Evolutionary conservation across 2,329 filamentous ascomycete species (phyloP), one percentile per base, ranked within the genome.

Genomic region (Xylaria multiplex): DNA sequence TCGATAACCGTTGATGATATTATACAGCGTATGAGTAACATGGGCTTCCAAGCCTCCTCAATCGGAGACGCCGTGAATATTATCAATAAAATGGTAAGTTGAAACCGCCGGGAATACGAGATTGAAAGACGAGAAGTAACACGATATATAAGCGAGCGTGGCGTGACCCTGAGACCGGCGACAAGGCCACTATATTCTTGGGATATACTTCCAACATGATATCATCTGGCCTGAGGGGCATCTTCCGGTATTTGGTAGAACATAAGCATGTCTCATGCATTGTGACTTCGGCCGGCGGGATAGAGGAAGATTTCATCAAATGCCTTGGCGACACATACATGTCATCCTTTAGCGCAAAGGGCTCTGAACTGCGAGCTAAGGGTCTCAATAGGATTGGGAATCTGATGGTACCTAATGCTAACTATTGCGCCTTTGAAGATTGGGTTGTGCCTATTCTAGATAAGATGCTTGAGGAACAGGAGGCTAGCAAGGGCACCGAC

Each of bases 271-370:
- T 99, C 69, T 96, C 93, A 0, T 92, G 91, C 71, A 93, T 99
- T 74, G 96, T 99, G 67, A 97, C 96, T 27, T 97, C 96, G 0
- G 96, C 96, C 0, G 96, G 96, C 50, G 96, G 96, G 56, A 88
- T 99, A 59, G 96, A 99, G 79, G 96, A 99, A 78, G 96, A 99
- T 79, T 90, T 99, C 64, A 99, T 99, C 85, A 99, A 99, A 82
- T 99, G 96, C 74, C 89, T 99, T 2, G 96, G 91, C 11, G 90
- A 93, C 59, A 99, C 96, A 0, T 99, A 97, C 79, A 89, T 98
- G 76, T 93, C 93, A 50, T 90, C 92, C 1, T 99, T 98, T 81
- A 88, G 86, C 58, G 90, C 92, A 0, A 81, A 86, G 0, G 96
- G 96, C 14, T 90, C 91, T 8, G 87, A 88, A 1, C 86, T 99